These are phyloP conservation scores for Coemansia asiatica DNA, from an alignment of 192 early-diverging fungal species.

Conservation along the genomic window DNA sequence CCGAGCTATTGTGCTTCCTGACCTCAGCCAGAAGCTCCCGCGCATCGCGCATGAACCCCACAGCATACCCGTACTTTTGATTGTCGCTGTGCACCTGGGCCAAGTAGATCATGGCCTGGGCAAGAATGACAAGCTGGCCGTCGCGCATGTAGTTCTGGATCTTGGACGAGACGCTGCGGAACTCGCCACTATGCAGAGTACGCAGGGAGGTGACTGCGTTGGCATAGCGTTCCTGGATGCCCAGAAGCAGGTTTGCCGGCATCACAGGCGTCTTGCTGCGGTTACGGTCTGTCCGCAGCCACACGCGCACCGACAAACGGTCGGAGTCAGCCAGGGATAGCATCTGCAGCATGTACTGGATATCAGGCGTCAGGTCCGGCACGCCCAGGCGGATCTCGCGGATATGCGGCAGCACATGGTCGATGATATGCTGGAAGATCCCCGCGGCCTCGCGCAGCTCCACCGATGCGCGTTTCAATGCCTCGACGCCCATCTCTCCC, in stretches of 20 bases:
- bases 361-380: constrained; percentile 47
- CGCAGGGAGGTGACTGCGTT: constrained; percentile 38
- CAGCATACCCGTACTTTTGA: constrained; percentile 50
- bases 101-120: constrained; percentile 54
- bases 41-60: constrained; percentile 54
- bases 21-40: constrained; percentile 42
- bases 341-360: constrained; percentile 55
- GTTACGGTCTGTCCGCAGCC: constrained; percentile 48
- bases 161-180: constrained; percentile 43
- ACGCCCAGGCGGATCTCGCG: constrained; percentile 28
- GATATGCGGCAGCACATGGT: constrained; percentile 40
- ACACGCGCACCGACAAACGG: constrained; percentile 50
- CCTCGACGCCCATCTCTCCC: constrained; percentile 40
- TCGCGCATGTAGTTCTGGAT: constrained; percentile 54
- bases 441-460: constrained; percentile 53
- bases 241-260: constrained; percentile 48
- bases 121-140: constrained; percentile 49
- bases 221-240: constrained; percentile 49
- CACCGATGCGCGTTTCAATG: constrained; percentile 45
- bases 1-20: constrained; percentile 44
- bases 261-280: constrained; percentile 46
- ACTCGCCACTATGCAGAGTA: constrained; percentile 46
- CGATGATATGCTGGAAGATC: constrained; percentile 46
- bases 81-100: constrained; percentile 52
- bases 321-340: constrained; percentile 52